phyloP scores from a whole-genome alignment of 129 eudicot genomes.

The Oenanthe sinensis region DNA sequence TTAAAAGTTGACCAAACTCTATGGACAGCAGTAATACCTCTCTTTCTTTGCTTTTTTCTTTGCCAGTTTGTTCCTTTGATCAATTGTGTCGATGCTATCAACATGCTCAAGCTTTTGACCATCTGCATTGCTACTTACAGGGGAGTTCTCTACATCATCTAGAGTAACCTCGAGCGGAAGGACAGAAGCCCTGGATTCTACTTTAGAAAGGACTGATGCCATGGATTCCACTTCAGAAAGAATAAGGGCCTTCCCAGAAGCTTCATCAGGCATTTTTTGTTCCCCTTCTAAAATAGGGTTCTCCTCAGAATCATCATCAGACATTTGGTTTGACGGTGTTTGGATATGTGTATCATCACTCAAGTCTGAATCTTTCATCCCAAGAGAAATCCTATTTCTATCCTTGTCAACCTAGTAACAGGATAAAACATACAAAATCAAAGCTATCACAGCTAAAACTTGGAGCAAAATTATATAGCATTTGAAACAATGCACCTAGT shows the following conservation, averaged over 20 bases:
- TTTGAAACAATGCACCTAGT: background rate
- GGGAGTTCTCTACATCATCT: slow-evolving; percentile 54
- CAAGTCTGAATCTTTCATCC: slow-evolving; percentile 70
- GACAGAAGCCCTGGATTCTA: slow-evolving; percentile 70
- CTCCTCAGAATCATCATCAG: slow-evolving; percentile 26
- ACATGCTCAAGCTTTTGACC: slow-evolving; percentile 22
- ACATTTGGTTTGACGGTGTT: slow-evolving; percentile 21
- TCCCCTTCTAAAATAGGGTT: slow-evolving; percentile 19
- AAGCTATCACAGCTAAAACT: background rate
- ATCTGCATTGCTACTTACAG: slow-evolving; percentile 16
- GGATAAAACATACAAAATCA: background rate
- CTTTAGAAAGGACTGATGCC: slow-evolving; percentile 41
- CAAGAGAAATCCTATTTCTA: slow-evolving; percentile 59
- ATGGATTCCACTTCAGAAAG: slow-evolving; percentile 22
- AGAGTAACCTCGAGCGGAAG: slow-evolving; percentile 81
- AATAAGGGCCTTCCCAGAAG: background rate
- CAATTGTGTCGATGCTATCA: slow-evolving; percentile 25
- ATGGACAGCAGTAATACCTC: slow-evolving; percentile 28
- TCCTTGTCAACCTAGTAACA: slow-evolving; percentile 65
- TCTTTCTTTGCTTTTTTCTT: slow-evolving; percentile 72
- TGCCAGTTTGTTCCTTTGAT: slow-evolving; percentile 38
- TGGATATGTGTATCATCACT: slow-evolving; percentile 19
- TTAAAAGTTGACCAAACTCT: background rate
- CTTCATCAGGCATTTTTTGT: slow-evolving; percentile 5
- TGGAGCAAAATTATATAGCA: background rate